Evolutionary conservation across 1,139 yeast species (phyloP), one percentile per base, ranked within the genome.

Genomic region (Geotrichum cucujoidarum): DNA sequence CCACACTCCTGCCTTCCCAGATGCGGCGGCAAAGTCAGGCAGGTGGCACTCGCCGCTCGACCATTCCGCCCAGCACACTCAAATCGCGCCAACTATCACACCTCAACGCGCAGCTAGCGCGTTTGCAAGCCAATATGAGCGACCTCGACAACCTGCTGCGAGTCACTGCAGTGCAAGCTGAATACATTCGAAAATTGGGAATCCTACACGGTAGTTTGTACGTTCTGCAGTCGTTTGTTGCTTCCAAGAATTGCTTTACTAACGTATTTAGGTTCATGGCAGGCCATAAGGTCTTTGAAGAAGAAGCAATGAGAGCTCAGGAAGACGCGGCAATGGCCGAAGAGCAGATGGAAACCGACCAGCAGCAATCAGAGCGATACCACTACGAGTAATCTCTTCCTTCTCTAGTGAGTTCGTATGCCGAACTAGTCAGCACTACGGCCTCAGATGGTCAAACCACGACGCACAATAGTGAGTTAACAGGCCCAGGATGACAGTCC

Each of bases 251-350:
- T 24, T 6, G 8, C 6, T 24, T 24, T 24, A 24, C 14, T 37
- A n/a, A n/a, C n/a, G n/a, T n/a, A n/a, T n/a, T n/a, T n/a, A 67
- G 71, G 55, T 77, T 80, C 57, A 78, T 79, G 83, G 82, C 83
- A 3, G 74, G 80, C 57, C 81, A 78, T 57, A 71, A 73, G 37
- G 81, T 78, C n/a, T 78, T 78, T 60, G 84, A 77, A 51, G 73
- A 73, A 51, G 81, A 77, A 38, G 64, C 61, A 21, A 40, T 56
- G 47, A 52, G 48, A 18, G 34, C 44, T 4, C 45, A 46, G 30
- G 46, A 38, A 32, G 48, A 40, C 1, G 47, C 36, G 27, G 47
- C 16, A 40, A 38, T 11, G 14, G 21, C 18, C 14, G n/a, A 18
- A 32, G 29, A 32, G 35, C 16, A 22, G 20, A n/a, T n/a, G n/a